Evolutionary conservation across 345 rosid genomes (phyloP).

Genomic region (Populus tremula): DNA sequence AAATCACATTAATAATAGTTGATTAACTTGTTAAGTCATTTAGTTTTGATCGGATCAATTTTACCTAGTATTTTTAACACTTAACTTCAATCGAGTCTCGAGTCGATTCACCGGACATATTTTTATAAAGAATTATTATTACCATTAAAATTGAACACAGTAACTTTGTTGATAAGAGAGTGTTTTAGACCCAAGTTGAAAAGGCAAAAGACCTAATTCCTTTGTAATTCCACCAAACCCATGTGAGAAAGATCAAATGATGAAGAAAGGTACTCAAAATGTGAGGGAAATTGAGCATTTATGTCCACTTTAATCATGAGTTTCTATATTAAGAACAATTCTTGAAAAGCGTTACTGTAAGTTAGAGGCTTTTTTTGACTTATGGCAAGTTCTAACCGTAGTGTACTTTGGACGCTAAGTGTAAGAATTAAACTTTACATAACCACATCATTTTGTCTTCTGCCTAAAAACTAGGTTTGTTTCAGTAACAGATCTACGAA

Average conservation of each 20-base stretch:
- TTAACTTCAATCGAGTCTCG: accelerated
- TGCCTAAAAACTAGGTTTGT: neutral
- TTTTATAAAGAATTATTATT: neutral
- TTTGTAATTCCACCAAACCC: neutral
- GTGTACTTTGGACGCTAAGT: neutral
- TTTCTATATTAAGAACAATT: neutral
- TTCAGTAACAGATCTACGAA: neutral
- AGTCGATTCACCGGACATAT: too few relatives aligned
- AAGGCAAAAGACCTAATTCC: neutral
- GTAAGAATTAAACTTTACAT: neutral
- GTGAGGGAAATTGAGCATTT: neutral
- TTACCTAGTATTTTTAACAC: too few relatives aligned
- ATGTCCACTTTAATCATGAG: neutral
- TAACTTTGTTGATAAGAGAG: neutral
- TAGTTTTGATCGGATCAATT: too few relatives aligned
- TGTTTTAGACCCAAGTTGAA: neutral
- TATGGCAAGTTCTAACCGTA: neutral
- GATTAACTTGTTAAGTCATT: accelerated
- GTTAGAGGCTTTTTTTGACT: neutral
- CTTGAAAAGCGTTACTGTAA: neutral
- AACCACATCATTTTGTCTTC: neutral
- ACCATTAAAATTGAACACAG: neutral
- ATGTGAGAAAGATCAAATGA: neutral
- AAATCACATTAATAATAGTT: too few relatives aligned
- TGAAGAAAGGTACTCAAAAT: neutral